A percentile compares a stretch with the other conserved stretches of the same genome.
phyloP scores from a whole-genome alignment of 2,329 filamentous ascomycete genomes.

The Fusarium falciforme region DNA sequence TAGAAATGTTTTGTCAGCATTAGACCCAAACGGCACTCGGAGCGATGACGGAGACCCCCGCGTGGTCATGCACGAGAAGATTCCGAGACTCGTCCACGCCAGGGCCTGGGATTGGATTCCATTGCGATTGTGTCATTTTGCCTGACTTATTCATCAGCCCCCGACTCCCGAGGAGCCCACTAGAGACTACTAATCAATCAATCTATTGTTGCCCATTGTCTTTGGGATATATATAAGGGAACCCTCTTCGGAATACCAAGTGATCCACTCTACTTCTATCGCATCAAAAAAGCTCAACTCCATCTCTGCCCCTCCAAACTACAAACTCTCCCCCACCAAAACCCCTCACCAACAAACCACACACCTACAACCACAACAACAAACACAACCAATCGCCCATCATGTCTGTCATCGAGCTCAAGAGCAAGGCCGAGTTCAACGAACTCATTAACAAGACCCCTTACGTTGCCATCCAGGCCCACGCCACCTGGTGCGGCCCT shows the following conservation, averaged over 20 bases:
- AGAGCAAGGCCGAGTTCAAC: conserved; percentile 59
- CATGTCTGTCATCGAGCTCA: conserved; percentile 53
- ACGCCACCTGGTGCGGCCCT: conserved; percentile 70
- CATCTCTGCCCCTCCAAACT: conserved; percentile 12
- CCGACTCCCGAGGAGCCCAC: conserved; percentile 16
- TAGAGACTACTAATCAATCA: not conserved
- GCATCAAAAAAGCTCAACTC: conserved; percentile 6
- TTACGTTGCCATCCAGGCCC: conserved; percentile 68
- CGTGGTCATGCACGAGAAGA: conserved; percentile 10
- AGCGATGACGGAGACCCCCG: conserved; percentile 14
- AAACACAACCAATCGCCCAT: conserved; percentile 17
- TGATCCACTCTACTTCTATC: conserved; percentile 21
- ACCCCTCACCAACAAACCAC: conserved; percentile 28
- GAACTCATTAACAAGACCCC: conserved; percentile 59
- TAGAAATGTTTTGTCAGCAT: conserved; percentile 34
- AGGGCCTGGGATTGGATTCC: conserved; percentile 12
- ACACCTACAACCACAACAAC: conserved; percentile 2
- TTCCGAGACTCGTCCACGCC: conserved; percentile 1
- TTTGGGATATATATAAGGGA: conserved; percentile 15
- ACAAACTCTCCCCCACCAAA: conserved; percentile 22
- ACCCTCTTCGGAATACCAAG: not conserved
- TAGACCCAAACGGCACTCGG: conserved; percentile 24
- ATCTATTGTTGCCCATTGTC: not conserved
- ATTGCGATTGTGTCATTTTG: conserved; percentile 36
- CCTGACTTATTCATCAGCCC: conserved; percentile 35